These are phyloP conservation scores for Botrytis byssoidea DNA, from an alignment of 2,329 filamentous ascomycete genomes.

Conservation along the genomic window DNA sequence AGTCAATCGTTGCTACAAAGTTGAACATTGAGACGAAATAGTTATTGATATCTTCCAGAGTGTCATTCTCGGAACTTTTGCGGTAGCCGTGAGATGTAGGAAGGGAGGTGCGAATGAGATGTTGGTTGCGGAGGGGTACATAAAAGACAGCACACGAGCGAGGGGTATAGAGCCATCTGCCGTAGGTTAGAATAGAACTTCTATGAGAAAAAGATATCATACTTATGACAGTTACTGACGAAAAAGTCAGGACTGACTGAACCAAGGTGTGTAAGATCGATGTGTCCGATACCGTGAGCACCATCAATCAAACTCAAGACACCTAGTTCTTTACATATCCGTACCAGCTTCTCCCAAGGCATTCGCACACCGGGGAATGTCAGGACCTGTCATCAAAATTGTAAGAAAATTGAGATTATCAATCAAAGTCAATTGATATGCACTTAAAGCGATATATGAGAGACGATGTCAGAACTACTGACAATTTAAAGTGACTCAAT, in stretches of 20 bases:
- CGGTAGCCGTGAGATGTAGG: constrained; percentile 78
- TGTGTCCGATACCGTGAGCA: constrained; percentile 58
- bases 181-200: not conserved
- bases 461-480: constrained; percentile 4
- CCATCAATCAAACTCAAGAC: constrained; percentile 77
- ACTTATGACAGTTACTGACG: constrained; percentile 86
- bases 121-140: constrained; percentile 76
- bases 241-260: constrained; percentile 78
- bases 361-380: constrained; percentile 75
- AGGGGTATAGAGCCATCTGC: constrained; percentile 72
- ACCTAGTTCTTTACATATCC: constrained; percentile 61
- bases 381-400: constrained; percentile 59
- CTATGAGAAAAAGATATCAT: constrained; percentile 46
- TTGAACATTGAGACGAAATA: constrained; percentile 70
- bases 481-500: not conserved
- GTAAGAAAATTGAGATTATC: not conserved
- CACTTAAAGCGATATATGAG: not conserved
- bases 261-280: constrained; percentile 63
- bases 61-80: constrained; percentile 39
- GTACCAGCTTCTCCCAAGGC: constrained; percentile 68
- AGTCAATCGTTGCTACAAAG: constrained; percentile 74
- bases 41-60: constrained; percentile 38
- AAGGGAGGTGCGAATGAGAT: constrained; percentile 68
- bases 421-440: not conserved
- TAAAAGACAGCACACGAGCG: constrained; percentile 81